Base-by-base conservation (phyloP, 345 rosid species). In the Laguncularia racemosa region DNA sequence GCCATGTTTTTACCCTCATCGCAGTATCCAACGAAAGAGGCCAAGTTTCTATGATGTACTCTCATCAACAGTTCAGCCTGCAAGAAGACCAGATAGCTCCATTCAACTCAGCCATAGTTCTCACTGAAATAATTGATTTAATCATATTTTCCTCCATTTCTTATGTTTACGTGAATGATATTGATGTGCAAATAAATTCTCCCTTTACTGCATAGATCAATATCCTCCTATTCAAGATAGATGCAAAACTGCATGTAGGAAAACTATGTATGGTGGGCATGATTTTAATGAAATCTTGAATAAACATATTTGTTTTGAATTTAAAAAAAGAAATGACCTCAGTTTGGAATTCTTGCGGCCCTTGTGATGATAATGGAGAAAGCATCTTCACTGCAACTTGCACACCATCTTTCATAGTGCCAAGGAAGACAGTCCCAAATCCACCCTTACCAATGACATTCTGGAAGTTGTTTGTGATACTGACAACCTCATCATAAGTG, bases 321-420 rank as follows among this genome's bases (percentile, higher is more conserved):
- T 13, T 20, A 48, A 43, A 56, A 16, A 20, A 20, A 16, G 1
- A 7, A 50, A 60, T 61, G 0, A 63, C 67, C 75, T 74, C 78
- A 7, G 75, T 56, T 60, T 16, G 63, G 21, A 74, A 70, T 53
- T 70, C 66, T 43, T 20, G 44, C 13, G 65, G 61, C 3, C 67
- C 78, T 40, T 55, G 66, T 53, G 55, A 56, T 47, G 76, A 67
- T 8, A 54, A 45, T 17, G 64, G 44, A 20, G 79, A 71, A 3
- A 75, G 55, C 71, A 75, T 54, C 60, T 75, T 75, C 48, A 75
- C 71, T 17, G 80, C 80, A 57, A 75, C 76, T 58, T 53, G 50
- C 2, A 57, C 26, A 38, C 65, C 56, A 59, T 68, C 62, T 40
- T 18, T 43, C 70, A 71, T 17, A 47, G 51, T 13, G 21, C 76